Evolutionary conservation across 1,139 yeast genomes (phyloP).

Genomic region (Debaryomyces subglobosus): DNA sequence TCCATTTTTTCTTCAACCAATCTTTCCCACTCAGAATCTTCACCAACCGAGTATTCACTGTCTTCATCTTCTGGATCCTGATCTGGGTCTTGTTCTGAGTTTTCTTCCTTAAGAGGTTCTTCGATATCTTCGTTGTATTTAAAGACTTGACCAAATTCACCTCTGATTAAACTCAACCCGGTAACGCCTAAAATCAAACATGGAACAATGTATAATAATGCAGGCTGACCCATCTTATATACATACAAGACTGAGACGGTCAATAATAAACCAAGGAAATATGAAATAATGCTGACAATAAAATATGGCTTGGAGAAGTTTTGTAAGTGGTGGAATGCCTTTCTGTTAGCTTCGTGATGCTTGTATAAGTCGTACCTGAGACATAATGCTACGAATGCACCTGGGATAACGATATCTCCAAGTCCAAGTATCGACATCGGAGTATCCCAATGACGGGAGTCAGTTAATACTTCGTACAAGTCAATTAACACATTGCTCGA

Average conservation of each 20-base stretch:
- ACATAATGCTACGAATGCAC: conserved; percentile 51
- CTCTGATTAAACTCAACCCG: conserved; percentile 31
- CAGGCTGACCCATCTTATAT: conserved; percentile 62
- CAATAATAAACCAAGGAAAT: conserved; percentile 43
- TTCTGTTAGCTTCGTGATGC: conserved; percentile 27
- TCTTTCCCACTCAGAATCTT: conserved; percentile 26
- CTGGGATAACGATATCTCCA: conserved; percentile 67
- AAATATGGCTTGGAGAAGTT: conserved; percentile 51
- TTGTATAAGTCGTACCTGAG: conserved; percentile 51
- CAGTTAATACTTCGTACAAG: conserved; percentile 7
- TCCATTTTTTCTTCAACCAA: conserved; percentile 23
- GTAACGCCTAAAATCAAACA: conserved; percentile 38
- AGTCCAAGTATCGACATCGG: conserved; percentile 41
- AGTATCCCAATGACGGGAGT: conserved; percentile 8
- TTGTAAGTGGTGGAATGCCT: conserved; percentile 42
- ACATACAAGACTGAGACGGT: conserved; percentile 45
- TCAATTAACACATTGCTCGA: conserved; percentile 4
- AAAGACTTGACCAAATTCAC: conserved; percentile 48
- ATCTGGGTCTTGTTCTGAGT: conserved; percentile 7
- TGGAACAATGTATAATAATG: conserved; percentile 66
- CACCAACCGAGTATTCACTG: conserved; percentile 19
- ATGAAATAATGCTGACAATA: conserved; percentile 42
- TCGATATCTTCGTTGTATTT: conserved; percentile 22
- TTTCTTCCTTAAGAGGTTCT: conserved; percentile 17
- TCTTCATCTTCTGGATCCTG: conserved; percentile 15